Evolutionary conservation across 192 early-diverging fungal species (phyloP).

Genomic region (Backusella luteola): DNA sequence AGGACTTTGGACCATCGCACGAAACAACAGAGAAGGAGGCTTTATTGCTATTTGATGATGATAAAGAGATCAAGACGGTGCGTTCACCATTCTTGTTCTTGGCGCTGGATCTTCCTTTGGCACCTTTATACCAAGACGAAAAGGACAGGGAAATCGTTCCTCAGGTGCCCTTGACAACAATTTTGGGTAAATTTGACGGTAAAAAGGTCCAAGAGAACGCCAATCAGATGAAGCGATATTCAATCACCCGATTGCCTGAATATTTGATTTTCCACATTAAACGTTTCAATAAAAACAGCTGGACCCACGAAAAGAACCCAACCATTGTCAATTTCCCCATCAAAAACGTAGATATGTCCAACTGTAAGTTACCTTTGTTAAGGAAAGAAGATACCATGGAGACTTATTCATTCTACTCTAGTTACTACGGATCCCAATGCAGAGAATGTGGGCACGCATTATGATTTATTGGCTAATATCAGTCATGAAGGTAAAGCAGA

Average conservation of each 20-base stretch:
- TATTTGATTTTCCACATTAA: constrained; percentile 92
- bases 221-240: constrained; percentile 65
- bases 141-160: constrained; percentile 86
- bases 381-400: not conserved
- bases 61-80: constrained; percentile 52
- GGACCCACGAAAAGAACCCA: constrained; percentile 87
- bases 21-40: constrained; percentile 38
- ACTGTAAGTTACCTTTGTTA: constrained; percentile 54
- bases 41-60: constrained; percentile 41
- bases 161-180: constrained; percentile 79
- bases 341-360: constrained; percentile 79
- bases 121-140: constrained; percentile 89
- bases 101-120: constrained; percentile 85
- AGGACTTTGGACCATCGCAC: constrained; percentile 51
- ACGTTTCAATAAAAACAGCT: constrained; percentile 85
- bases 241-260: constrained; percentile 71
- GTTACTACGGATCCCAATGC: constrained; percentile 51
- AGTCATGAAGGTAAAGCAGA: constrained; percentile 82
- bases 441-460: constrained; percentile 50
- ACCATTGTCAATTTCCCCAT: constrained; percentile 97
- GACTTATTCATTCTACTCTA: constrained; percentile 8
- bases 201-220: constrained; percentile 56
- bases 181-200: constrained; percentile 88
- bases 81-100: constrained; percentile 81
- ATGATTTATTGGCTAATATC: constrained; percentile 90